phyloP scores from a whole-genome alignment of 1,139 yeast species.

The Yamadazyma conglobata region DNA sequence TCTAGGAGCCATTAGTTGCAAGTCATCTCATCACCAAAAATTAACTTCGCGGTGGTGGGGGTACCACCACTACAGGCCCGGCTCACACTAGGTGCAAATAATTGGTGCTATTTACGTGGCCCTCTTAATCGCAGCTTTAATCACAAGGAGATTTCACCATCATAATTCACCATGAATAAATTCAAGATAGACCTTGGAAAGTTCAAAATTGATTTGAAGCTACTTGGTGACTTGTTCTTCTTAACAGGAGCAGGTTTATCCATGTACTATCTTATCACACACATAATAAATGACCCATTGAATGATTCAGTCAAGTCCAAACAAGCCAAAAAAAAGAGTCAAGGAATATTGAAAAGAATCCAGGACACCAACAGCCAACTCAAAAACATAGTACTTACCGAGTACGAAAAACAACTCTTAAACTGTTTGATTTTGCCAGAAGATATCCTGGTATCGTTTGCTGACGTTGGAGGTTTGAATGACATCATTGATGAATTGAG shows the following conservation, averaged over 20 bases:
- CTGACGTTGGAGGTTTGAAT: conserved; percentile 87
- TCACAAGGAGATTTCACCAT: neutral
- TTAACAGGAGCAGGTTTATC: conserved; percentile 83
- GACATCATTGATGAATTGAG: conserved; percentile 76
- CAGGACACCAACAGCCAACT: conserved; percentile 59
- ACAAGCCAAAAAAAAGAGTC: conserved; percentile 67
- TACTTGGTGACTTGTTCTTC: conserved; percentile 63
- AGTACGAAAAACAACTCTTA: conserved; percentile 74
- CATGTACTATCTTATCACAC: conserved; percentile 65
- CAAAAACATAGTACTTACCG: conserved; percentile 53
- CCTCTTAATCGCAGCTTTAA: conserved; percentile 2
- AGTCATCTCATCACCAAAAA: conserved; percentile 3
- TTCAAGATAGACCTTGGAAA: conserved; percentile 38
- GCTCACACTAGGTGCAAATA: no score
- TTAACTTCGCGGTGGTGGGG: conserved; percentile 12
- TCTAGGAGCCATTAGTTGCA: conserved; percentile 2
- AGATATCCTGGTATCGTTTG: conserved; percentile 71
- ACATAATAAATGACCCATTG: conserved; percentile 51
- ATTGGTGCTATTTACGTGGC: no score
- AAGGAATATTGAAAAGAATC: conserved; percentile 56
- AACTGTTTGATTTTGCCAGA: conserved; percentile 80
- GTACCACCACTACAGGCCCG: no score
- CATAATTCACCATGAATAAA: conserved; percentile 22
- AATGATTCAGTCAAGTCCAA: conserved; percentile 54
- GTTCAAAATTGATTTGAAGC: conserved; percentile 50